Conservation (phyloP, 257 asterid species). For the Gentiana macrophylla region DNA sequence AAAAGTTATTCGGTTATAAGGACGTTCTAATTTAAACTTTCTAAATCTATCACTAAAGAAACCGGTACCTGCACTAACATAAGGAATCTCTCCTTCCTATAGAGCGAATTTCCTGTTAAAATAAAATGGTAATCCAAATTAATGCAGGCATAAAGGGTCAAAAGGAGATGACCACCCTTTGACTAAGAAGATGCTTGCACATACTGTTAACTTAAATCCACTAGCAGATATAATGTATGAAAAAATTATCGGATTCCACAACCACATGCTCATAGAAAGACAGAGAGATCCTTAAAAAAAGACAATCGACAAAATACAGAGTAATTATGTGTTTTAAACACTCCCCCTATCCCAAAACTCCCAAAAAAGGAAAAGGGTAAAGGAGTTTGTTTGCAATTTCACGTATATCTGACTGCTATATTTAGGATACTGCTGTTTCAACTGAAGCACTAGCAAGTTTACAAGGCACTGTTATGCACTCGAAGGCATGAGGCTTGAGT, state of each 20-base stretch:
- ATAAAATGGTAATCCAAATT: background rate
- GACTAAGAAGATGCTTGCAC: conserved; percentile 33
- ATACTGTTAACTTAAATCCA: conserved; percentile 25
- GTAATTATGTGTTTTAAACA: no score
- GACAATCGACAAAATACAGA: no score
- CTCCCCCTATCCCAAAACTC: no score
- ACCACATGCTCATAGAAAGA: no score
- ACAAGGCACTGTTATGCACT: conserved; percentile 64
- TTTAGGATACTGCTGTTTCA: conserved; percentile 76
- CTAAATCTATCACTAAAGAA: background rate
- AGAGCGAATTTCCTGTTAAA: conserved; percentile 74
- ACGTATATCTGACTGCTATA: background rate
- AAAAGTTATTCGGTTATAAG: no score
- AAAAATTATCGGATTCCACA: no score
- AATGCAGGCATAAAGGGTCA: background rate
- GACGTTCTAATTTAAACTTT: no score
- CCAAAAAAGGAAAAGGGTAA: no score
- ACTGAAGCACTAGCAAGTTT: conserved; percentile 63
- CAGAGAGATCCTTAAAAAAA: no score
- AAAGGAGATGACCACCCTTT: background rate
- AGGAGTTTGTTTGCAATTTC: no score
- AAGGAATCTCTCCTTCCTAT: conserved; percentile 48
- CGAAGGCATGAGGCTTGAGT: conserved; percentile 97
- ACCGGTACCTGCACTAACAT: background rate
- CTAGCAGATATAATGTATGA: conserved; percentile 13